Evolutionary conservation across 2,329 filamentous ascomycete genomes (phyloP).

Genomic region (Cladosporium sp.): DNA sequence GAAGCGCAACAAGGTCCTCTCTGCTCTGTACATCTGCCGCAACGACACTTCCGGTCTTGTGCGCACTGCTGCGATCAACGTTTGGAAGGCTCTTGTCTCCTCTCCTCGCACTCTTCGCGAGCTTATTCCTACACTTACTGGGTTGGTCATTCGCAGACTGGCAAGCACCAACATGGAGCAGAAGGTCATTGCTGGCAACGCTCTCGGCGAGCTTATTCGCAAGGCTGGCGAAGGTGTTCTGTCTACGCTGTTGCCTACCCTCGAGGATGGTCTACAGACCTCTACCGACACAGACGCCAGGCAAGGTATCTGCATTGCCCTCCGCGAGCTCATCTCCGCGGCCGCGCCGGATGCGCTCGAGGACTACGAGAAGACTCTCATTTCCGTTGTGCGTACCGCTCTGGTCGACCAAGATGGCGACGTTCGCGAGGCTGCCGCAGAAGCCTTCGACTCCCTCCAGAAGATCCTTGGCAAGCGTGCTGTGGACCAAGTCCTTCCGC

Average conservation of each 20-base stretch:
- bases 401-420: constrained; percentile 84
- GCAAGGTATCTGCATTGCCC: constrained; percentile 94
- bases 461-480: constrained; percentile 89
- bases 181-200: constrained; percentile 96
- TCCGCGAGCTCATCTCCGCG: constrained; percentile 86
- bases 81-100: constrained; percentile 96
- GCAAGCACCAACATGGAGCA: constrained; percentile 97
- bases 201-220: constrained; percentile 90
- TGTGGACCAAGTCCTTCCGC: constrained; percentile 89
- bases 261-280: constrained; percentile 83
- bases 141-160: constrained; percentile 87
- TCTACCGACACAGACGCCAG: constrained; percentile 88
- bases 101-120: constrained; percentile 91
- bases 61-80: constrained; percentile 78
- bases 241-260: constrained; percentile 76
- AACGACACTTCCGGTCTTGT: constrained; percentile 93
- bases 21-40: constrained; percentile 94
- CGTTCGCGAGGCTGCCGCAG: constrained; percentile 89
- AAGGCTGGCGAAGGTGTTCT: constrained; percentile 94
- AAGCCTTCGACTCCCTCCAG: constrained; percentile 93
- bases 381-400: constrained; percentile 87
- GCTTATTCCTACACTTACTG: constrained; percentile 86
- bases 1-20: constrained; percentile 92
- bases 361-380: constrained; percentile 90
- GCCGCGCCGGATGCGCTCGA: constrained; percentile 83